Evolutionary conservation across 768 basidiomycete species (phyloP), one percentile per base, ranked within the genome.

Genomic region (Trichaptum fuscoviolaceum): DNA sequence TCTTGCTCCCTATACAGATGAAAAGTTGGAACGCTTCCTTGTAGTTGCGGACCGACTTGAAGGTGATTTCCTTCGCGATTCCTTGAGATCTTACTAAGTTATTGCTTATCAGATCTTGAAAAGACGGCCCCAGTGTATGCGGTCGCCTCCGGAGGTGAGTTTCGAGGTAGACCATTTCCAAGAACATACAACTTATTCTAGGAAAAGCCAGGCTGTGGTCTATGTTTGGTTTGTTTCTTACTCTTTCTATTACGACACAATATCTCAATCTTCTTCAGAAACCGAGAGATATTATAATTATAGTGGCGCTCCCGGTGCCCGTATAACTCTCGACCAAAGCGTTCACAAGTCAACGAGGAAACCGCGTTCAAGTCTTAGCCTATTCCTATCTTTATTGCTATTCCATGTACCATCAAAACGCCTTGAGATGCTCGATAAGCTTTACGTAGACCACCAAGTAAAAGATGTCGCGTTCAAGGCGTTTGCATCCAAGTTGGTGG

Each of bases 381-480:
- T 63, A 9, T 61, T 73, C 0, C 61, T 81, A 1, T 81, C 81
- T 0, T 78, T 79, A 0, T n/a, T 85, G 2, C 72, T 87, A 3
- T 88, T 88, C 72, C 80, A 76, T 58, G 76, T 79, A 4, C 87
- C 87, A 0, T 75, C 82, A 36, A 73, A 79, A 10, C 83, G 85
- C 66, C 72, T 84, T 15, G 75, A 73, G 18, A 70, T 76, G 36
- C 67, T 88, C 57, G 79, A 85, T 62, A 79, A 73, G 18, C 79
- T 85, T 58, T 87, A 78, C 74, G 78, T 84, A 0, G 87, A 88
- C 69, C 69, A 74, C 0, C 75, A 82, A 18, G 77, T 81, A 63
- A 78, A 78, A 65, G 71, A 73, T 30, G 71, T 73, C 12, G 73
- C 74, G 8, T 88, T 85, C 85, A 73, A 76, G 4, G 72, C 74